These are phyloP conservation scores for Mucor racemosus DNA, from an alignment of 371 early-diverging fungal species.

Conservation along the genomic window DNA sequence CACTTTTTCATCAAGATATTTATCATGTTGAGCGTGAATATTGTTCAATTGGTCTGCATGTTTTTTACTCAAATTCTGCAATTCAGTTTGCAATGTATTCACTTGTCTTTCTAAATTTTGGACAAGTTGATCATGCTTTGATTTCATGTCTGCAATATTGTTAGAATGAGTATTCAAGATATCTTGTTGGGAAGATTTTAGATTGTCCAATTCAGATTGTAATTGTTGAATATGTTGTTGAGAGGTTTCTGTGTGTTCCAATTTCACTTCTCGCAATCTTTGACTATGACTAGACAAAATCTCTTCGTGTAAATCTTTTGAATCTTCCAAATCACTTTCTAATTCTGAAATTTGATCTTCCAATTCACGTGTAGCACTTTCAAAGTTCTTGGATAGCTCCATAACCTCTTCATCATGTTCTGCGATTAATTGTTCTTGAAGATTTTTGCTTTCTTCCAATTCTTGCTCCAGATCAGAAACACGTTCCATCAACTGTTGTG, in stretches of 20 bases:
- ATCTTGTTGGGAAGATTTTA: background rate
- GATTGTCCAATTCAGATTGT: background rate
- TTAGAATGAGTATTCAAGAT: background rate
- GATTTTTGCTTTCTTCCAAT: background rate
- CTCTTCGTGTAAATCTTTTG: conserved; percentile 4
- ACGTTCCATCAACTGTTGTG: background rate
- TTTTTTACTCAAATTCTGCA: background rate
- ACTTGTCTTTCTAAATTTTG: background rate
- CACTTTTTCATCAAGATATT: background rate
- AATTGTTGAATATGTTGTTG: background rate
- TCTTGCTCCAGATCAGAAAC: conserved; percentile 2
- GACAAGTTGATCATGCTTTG: conserved; percentile 4
- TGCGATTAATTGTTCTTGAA: background rate
- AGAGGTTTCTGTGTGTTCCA: background rate
- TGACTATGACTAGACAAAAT: conserved; percentile 4
- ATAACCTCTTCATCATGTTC: conserved; percentile 13
- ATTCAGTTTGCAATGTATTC: conserved; percentile 1
- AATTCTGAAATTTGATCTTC: conserved; percentile 15
- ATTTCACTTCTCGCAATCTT: background rate
- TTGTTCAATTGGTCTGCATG: background rate
- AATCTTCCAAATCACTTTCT: conserved; percentile 1
- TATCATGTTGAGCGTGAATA: background rate
- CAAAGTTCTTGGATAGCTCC: conserved; percentile 17
- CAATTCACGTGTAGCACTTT: conserved; percentile 22
- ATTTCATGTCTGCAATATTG: background rate